A percentile compares a stretch with the other conserved stretches of the same genome.
Conservation (phyloP, 345 rosid species). For the Noccaea bulbosa region DNA sequence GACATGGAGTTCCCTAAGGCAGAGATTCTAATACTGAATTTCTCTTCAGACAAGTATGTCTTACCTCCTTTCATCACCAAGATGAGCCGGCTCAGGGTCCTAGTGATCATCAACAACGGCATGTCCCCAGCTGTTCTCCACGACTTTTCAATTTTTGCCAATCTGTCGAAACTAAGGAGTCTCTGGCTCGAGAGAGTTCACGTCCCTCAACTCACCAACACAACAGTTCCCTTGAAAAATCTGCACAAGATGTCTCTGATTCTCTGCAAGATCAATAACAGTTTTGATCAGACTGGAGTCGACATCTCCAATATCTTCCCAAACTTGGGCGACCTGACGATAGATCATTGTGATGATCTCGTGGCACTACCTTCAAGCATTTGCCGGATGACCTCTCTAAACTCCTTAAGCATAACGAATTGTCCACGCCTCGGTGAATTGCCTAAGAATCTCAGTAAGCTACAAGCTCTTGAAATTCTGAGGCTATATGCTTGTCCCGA, state of each 20-base stretch:
- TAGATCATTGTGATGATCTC: constrained; percentile 86
- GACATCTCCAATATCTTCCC: constrained; percentile 67
- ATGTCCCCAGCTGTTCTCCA: constrained; percentile 53
- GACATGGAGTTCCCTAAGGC: constrained; percentile 82
- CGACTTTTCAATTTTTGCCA: constrained; percentile 60
- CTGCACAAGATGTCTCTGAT: constrained; percentile 69
- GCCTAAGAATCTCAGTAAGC: constrained; percentile 56
- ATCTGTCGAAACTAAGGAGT: constrained; percentile 62
- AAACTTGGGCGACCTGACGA: constrained; percentile 59
- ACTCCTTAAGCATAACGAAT: constrained; percentile 74
- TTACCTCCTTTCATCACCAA: constrained; percentile 74
- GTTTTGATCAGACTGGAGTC: constrained; percentile 54
- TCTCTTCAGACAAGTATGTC: constrained; percentile 61
- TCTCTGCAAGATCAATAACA: constrained; percentile 70
- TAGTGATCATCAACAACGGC: constrained; percentile 69
- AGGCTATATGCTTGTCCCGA: constrained; percentile 82
- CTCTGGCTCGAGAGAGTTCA: constrained; percentile 87
- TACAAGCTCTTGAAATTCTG: constrained; percentile 56
- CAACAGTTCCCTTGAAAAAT: constrained; percentile 51
- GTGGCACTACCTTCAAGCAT: constrained; percentile 61
- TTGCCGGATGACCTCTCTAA: constrained; percentile 53
- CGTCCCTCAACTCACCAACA: constrained; percentile 51
- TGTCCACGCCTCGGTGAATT: constrained; percentile 72
- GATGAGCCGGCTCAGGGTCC: constrained; percentile 82
- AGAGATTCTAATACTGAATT: constrained; percentile 79